These are phyloP conservation scores for Syncephalastrum monosporum DNA, from an alignment of 371 early-diverging fungal genomes.

Conservation along the genomic window DNA sequence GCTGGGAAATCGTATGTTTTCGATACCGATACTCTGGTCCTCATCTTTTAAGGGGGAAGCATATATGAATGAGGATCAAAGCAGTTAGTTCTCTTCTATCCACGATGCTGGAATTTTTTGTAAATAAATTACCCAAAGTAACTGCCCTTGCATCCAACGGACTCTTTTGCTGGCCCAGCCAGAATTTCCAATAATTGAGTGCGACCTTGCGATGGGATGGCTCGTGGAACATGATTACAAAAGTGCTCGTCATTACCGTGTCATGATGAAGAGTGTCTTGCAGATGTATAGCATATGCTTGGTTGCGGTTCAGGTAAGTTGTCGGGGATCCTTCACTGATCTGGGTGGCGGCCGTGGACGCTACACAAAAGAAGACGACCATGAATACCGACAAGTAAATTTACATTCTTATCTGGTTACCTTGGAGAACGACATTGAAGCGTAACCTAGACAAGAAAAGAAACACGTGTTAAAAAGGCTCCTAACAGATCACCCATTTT, in stretches of 20 bases:
- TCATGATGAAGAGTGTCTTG: constrained; percentile 37
- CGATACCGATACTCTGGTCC: constrained; percentile 40
- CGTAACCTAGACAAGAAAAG: background rate
- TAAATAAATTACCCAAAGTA: constrained; percentile 49
- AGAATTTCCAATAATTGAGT: constrained; percentile 73
- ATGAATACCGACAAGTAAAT: background rate
- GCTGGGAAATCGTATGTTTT: constrained; percentile 51
- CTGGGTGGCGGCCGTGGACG: constrained; percentile 37
- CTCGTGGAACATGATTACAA: constrained; percentile 75
- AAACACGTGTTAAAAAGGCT: no score
- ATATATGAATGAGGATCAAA: background rate
- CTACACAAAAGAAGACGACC: constrained; percentile 12
- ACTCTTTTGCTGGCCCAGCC: constrained; percentile 71
- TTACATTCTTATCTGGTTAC: background rate
- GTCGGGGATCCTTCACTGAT: constrained; percentile 42
- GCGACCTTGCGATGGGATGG: constrained; percentile 68
- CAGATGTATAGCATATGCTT: constrained; percentile 50
- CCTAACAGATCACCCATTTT: no score
- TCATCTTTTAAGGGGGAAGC: constrained; percentile 15
- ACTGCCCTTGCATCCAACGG: constrained; percentile 66
- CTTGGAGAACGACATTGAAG: constrained; percentile 5
- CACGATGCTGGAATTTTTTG: background rate
- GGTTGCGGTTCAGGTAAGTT: constrained; percentile 70
- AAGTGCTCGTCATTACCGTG: constrained; percentile 52
- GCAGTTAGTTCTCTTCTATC: background rate